A percentile compares a stretch with the other conserved stretches of the same genome.
These are phyloP conservation scores for Monosporascus sp. DNA, from an alignment of 2,329 filamentous ascomycete species.

Conservation along the genomic window DNA sequence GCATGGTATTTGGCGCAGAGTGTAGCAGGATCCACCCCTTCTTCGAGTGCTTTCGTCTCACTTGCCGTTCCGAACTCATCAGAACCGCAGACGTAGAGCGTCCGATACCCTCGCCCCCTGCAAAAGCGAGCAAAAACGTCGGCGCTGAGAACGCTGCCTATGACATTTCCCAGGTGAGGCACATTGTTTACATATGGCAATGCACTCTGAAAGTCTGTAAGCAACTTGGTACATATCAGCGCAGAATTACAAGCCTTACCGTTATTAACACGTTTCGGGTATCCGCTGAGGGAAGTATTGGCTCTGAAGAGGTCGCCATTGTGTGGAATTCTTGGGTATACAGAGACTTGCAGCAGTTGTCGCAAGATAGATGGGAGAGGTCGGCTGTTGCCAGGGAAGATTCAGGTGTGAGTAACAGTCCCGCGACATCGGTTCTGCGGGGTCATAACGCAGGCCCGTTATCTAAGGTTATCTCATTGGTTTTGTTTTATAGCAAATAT, in stretches of 20 bases:
- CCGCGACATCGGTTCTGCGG: not conserved
- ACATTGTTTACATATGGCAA: conserved; percentile 54
- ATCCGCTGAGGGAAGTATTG: not conserved
- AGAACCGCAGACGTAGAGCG: conserved; percentile 11
- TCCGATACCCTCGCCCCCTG: conserved; percentile 10
- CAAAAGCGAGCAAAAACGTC: conserved; percentile 36
- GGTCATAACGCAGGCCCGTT: not conserved
- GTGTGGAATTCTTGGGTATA: too few species aligned
- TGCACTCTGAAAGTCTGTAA: conserved; percentile 30
- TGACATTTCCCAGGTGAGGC: conserved; percentile 47
- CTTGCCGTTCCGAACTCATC: conserved; percentile 12
- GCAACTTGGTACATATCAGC: too few species aligned
- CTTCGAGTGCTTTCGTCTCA: conserved; percentile 11
- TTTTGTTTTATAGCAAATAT: too few species aligned
- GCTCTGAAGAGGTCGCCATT: not conserved
- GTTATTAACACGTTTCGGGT: conserved; percentile 48
- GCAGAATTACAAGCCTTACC: too few species aligned
- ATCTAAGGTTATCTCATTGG: too few species aligned
- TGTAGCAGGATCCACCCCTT: conserved; percentile 9
- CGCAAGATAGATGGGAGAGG: too few species aligned
- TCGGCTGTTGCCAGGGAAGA: too few species aligned
- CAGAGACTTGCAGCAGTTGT: too few species aligned
- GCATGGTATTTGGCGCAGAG: conserved; percentile 13
- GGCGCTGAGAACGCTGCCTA: conserved; percentile 45
- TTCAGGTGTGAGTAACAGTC: not conserved